phyloP scores from a whole-genome alignment of 495 filamentous ascomycete genomes.

The Lichenothelia convexa region DNA sequence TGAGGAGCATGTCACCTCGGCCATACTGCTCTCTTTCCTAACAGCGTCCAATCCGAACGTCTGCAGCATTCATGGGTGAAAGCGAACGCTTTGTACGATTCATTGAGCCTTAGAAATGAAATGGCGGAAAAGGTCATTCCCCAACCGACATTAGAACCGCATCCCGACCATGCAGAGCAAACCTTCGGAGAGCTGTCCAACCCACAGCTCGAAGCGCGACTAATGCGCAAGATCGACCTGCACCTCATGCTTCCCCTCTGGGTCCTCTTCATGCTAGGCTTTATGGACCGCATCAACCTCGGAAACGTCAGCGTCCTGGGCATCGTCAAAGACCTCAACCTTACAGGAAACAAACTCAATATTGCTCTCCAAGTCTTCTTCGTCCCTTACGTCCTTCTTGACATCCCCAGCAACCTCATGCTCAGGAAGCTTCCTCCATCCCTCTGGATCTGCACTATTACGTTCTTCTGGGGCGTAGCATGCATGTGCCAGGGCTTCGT shows the following conservation, averaged over 20 bases:
- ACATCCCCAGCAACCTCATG: constrained; percentile 20
- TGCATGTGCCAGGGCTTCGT: constrained; percentile 31
- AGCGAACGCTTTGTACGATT: too few relatives aligned
- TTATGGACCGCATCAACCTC: constrained; percentile 14
- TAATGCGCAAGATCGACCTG: not conserved
- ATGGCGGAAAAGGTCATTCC: too few relatives aligned
- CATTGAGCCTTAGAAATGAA: too few relatives aligned
- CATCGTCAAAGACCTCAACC: constrained; percentile 35
- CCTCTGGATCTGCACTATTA: not conserved
- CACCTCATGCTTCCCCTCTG: not conserved
- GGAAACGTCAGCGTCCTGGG: constrained; percentile 43
- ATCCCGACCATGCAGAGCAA: too few relatives aligned
- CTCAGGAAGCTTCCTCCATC: not conserved
- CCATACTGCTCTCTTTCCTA: too few relatives aligned
- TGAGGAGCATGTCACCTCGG: too few relatives aligned
- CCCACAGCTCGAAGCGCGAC: too few relatives aligned
- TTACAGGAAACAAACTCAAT: constrained; percentile 37
- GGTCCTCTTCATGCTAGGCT: constrained; percentile 4
- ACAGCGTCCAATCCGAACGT: too few relatives aligned
- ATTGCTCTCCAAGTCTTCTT: constrained; percentile 45
- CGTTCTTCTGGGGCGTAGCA: not conserved
- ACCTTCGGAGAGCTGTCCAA: too few relatives aligned
- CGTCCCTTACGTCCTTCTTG: constrained; percentile 42
- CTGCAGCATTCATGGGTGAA: too few relatives aligned
- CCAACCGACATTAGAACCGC: too few relatives aligned